A percentile compares a stretch with the other conserved stretches of the same genome.
Conservation (phyloP, 2,329 filamentous ascomycete species). For the Eutypa lata region DNA sequence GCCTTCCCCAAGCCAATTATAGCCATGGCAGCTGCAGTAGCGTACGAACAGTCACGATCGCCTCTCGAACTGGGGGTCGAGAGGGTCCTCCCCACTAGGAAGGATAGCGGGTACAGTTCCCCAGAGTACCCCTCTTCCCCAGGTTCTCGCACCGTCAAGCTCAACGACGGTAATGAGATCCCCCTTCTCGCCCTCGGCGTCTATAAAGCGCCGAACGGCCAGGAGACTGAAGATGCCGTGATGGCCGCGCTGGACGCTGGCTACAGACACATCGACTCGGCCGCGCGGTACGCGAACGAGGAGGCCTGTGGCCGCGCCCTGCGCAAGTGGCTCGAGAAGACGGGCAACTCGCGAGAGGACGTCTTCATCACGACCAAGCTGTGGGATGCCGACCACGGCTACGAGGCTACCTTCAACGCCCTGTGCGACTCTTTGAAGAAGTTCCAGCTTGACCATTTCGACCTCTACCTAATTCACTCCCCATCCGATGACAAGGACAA, state of each 20-base stretch:
- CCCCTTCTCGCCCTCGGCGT: conserved; percentile 44
- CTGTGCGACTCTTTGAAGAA: conserved; percentile 42
- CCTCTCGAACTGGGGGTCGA: background rate
- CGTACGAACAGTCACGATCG: background rate
- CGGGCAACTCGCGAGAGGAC: conserved; percentile 30
- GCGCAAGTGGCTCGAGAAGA: conserved; percentile 18
- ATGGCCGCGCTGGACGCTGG: conserved; percentile 39
- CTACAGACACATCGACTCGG: conserved; percentile 53
- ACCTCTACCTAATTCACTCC: conserved; percentile 52
- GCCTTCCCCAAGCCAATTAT: background rate
- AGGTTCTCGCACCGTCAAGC: conserved; percentile 21
- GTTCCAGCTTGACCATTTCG: conserved; percentile 46
- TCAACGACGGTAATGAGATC: conserved; percentile 34
- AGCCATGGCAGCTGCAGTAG: background rate
- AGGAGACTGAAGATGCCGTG: conserved; percentile 32
- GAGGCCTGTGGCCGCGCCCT: conserved; percentile 16
- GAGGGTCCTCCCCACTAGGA: background rate
- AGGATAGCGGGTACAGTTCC: background rate
- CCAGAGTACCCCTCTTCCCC: background rate
- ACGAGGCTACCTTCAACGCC: conserved; percentile 27
- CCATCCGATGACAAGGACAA: conserved; percentile 37
- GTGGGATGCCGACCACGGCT: conserved; percentile 33
- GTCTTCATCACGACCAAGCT: conserved; percentile 37
- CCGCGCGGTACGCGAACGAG: conserved; percentile 30
- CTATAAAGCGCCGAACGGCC: conserved; percentile 44